Conservation (phyloP, 805 yeast species). For the Zygosaccharomyces gambellarensis region DNA sequence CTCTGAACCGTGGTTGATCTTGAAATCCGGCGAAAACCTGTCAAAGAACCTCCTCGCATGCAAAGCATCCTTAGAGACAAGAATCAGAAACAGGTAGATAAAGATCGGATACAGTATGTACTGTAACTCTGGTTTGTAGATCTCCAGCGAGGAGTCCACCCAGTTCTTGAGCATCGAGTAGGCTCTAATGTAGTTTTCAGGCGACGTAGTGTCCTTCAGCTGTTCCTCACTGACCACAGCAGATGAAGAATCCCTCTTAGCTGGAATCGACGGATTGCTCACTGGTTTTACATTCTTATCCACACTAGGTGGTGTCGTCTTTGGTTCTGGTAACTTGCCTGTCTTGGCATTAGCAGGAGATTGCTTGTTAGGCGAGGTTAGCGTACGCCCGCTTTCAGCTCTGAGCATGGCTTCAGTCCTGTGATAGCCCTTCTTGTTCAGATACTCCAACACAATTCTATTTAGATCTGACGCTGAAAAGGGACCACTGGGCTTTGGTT, state of each 20-base stretch:
- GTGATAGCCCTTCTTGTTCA: conserved; percentile 89
- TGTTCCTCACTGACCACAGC: conserved; percentile 24
- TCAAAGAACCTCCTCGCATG: conserved; percentile 74
- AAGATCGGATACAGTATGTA: conserved; percentile 88
- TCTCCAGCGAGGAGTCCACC: conserved; percentile 87
- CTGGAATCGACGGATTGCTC: conserved; percentile 31
- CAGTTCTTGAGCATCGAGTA: conserved; percentile 76
- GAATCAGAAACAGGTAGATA: conserved; percentile 78
- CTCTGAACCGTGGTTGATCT: conserved; percentile 72
- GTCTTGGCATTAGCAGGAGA: conserved; percentile 47
- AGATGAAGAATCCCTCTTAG: conserved; percentile 30
- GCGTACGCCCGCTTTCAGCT: conserved; percentile 68
- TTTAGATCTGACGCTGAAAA: conserved; percentile 83
- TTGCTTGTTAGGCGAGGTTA: conserved; percentile 45
- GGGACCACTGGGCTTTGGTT: conserved; percentile 24
- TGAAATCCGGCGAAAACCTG: conserved; percentile 67
- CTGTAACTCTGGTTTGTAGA: conserved; percentile 83
- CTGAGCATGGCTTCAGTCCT: conserved; percentile 92
- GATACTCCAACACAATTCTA: conserved; percentile 85
- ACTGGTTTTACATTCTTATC: conserved; percentile 29
- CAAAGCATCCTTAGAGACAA: conserved; percentile 57
- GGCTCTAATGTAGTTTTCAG: conserved; percentile 72
- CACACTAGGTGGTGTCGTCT: conserved; percentile 31
- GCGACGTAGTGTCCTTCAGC: conserved; percentile 34
- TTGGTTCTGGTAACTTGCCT: conserved; percentile 32